These are phyloP conservation scores for Podospora pseudopauciseta DNA, from an alignment of 495 filamentous ascomycete species.

Conservation along the genomic window DNA sequence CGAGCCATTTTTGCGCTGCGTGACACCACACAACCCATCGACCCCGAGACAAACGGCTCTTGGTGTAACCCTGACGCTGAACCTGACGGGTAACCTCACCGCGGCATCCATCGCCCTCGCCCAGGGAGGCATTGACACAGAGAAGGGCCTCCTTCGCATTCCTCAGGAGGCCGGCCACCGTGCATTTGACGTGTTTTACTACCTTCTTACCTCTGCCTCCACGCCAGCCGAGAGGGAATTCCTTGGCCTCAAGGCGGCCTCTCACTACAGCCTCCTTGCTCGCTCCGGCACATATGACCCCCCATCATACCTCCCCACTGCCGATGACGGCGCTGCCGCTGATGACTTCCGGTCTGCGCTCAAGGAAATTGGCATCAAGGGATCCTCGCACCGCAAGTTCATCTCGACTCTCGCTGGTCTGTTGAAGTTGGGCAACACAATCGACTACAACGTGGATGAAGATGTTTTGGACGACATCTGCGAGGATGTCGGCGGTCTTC, in stretches of 20 bases:
- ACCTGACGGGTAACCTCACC: constrained; percentile 72
- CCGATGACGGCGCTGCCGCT: constrained; percentile 87
- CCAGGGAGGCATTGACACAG: constrained; percentile 81
- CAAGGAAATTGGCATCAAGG: constrained; percentile 89
- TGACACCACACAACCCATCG: constrained; percentile 85
- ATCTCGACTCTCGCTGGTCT: constrained; percentile 82
- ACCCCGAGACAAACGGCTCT: constrained; percentile 77
- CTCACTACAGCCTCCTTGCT: constrained; percentile 72
- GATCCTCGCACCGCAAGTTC: constrained; percentile 70
- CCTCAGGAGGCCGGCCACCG: constrained; percentile 76
- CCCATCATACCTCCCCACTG: constrained; percentile 85
- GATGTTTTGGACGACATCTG: constrained; percentile 83
- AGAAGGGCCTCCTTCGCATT: constrained; percentile 74
- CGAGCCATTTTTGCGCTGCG: constrained; percentile 79
- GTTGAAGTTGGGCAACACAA: constrained; percentile 84
- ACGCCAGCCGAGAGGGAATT: constrained; percentile 90
- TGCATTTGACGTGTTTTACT: constrained; percentile 99
- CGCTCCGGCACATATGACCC: constrained; percentile 82
- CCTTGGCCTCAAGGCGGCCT: constrained; percentile 75
- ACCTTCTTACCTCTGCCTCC: constrained; percentile 83
- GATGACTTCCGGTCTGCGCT: constrained; percentile 85
- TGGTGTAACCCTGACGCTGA: constrained; percentile 74
- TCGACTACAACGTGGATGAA: constrained; percentile 79
- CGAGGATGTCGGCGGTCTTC: constrained; percentile 81
- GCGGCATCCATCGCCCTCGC: constrained; percentile 75